Base-by-base conservation (phyloP, 371 early-diverging fungal species). In the Umbelopsis sp. region DNA sequence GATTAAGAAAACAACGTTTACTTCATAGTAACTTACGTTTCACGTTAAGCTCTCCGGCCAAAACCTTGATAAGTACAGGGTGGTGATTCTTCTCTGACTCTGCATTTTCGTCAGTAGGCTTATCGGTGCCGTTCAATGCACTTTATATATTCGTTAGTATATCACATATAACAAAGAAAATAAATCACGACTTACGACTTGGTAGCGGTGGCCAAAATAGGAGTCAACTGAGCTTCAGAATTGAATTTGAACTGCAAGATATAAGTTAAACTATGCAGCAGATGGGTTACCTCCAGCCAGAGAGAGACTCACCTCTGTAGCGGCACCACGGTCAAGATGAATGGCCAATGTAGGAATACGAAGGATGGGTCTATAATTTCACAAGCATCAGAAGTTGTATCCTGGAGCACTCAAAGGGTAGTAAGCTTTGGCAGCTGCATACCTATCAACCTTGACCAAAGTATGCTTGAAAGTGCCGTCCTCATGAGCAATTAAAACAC, bases 261-360 rank as follows among this genome's bases (percentile, higher is more conserved):
- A 80, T 87, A 1, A 22, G 6, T 24, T 16, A 8, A n/a, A 29
- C 11, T 51, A 24, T 14, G 51, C 9, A 68, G 5, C 0, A 20
- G 20, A 1, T 41, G 16, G 45, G 9, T 37, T 11, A 7, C 7
- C 11, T 44, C 48, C 2, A 4, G 14, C 20, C 5, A 4, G 29
- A 57, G 35, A 57, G 35, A 57, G 29, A 70, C 69, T 71, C 74
- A 74, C 80, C n/a, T 92, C 91, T 3, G 87, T 84, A 76, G 86
- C 88, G 62, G 92, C 90, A 41, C 82, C 74, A 65, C 96, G 89
- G 71, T 98, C 97, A 72, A 99, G 81, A 78, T 99, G 99, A 76
- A 97, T 97, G 52, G 99, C 98, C 44, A 99, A 81, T n/a, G 94
- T 97, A 38, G 99, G 99, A 67, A 99, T 91, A 68, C 96, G 87